Conservation (phyloP, 2,329 filamentous ascomycete genomes). For the Fusarium robinianum region DNA sequence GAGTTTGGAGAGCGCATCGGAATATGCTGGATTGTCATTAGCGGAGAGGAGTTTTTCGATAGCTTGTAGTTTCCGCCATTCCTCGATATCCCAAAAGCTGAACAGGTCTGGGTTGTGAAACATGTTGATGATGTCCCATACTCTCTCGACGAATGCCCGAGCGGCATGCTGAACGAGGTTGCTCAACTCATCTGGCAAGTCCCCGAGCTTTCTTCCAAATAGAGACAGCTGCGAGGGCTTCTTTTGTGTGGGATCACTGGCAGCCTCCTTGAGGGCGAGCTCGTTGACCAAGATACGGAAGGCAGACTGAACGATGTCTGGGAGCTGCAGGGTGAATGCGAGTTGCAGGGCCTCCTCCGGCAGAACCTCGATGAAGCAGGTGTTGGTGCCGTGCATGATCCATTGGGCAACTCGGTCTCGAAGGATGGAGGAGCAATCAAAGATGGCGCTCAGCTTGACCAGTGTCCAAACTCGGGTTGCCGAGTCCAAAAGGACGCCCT, state of each 20-base stretch:
- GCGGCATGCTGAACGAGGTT: conserved; percentile 65
- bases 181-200: conserved; percentile 57
- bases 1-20: conserved; percentile 24
- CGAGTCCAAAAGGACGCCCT: conserved; percentile 62
- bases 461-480: conserved; percentile 70
- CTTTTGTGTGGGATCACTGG: conserved; percentile 4
- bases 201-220: conserved; percentile 53
- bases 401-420: conserved; percentile 59
- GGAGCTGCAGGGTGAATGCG: conserved; percentile 52
- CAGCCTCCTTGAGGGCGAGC: conserved; percentile 54
- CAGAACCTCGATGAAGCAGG: conserved; percentile 64
- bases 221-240: conserved; percentile 36
- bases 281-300: conserved; percentile 68
- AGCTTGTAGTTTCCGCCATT: conserved; percentile 42
- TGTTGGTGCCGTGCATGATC: conserved; percentile 60
- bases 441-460: conserved; percentile 63
- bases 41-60: conserved; percentile 36
- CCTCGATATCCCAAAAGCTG: conserved; percentile 33
- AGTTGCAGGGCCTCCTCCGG: conserved; percentile 65
- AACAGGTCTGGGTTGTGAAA: conserved; percentile 43
- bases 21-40: conserved; percentile 2
- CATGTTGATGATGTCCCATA: conserved; percentile 38
- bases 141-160: conserved; percentile 54
- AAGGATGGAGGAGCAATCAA: conserved; percentile 55
- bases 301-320: conserved; percentile 50